Percentiles rank a stretch among this genome's conserved stretches.
These are phyloP conservation scores for Dimargaris cristalligena DNA, from an alignment of 192 early-diverging fungal genomes.

Conservation along the genomic window DNA sequence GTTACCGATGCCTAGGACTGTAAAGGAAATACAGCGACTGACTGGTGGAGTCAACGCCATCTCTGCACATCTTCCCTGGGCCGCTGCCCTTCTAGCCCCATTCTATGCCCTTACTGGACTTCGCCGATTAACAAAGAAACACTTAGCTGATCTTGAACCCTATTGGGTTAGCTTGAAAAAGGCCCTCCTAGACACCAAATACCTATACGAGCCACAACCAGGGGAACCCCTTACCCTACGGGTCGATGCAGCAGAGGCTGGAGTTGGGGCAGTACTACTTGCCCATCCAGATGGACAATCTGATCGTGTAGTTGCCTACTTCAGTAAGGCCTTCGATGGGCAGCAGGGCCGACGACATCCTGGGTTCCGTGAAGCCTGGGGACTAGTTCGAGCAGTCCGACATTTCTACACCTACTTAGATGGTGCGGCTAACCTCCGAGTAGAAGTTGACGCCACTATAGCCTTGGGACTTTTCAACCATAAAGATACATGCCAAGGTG, in stretches of 20 bases:
- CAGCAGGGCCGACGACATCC: slow-evolving; percentile 12
- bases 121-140: neutral
- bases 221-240: slow-evolving; percentile 13
- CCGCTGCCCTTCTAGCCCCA: slow-evolving; percentile 12
- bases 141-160: neutral
- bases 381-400: slow-evolving; percentile 12
- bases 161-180: neutral
- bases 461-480: slow-evolving; percentile 1
- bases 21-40: slow-evolving; percentile 9
- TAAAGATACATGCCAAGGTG: neutral
- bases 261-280: slow-evolving; percentile 16
- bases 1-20: slow-evolving; percentile 11
- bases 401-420: slow-evolving; percentile 18
- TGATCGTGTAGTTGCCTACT: slow-evolving; percentile 16
- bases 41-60: slow-evolving; percentile 17
- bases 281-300: slow-evolving; percentile 7
- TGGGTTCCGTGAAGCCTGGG: slow-evolving; percentile 14
- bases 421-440: slow-evolving; percentile 13
- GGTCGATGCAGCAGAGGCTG: slow-evolving; percentile 13
- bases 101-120: slow-evolving; percentile 14
- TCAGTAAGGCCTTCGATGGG: slow-evolving; percentile 13
- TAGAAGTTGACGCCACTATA: slow-evolving; percentile 16
- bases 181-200: slow-evolving; percentile 4
- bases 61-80: slow-evolving; percentile 12
- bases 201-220: slow-evolving; percentile 14